Evolutionary conservation across 2,329 filamentous ascomycete species (phyloP), one percentile per base, ranked within the genome.

Genomic region (Aureobasidium sp.): DNA sequence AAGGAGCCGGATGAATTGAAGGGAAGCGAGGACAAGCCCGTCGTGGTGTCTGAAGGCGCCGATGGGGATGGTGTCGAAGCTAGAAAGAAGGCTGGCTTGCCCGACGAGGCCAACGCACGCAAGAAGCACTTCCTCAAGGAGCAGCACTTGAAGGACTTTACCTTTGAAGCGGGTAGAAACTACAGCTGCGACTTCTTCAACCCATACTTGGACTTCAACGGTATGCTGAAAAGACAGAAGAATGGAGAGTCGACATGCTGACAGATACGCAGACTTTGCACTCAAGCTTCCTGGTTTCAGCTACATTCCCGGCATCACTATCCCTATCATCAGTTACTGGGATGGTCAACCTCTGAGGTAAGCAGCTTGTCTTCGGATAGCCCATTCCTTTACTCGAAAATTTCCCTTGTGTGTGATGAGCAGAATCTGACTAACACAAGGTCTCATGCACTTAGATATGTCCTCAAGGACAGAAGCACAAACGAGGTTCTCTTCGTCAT

Each of bases 361-460:
- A 77, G 83, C 74, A 37, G 30, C 9, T 36, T 36, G n/a, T 50
- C n/a, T 68, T 67, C 6, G 5, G 14, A 54, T 13, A n/a, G 13
- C 7, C 25, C 9, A 5, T 13, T 36, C 37, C 21, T 14, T 9
- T 4, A 8, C 25, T 4, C 14, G 13, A 11, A 37, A 5, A 9
- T 14, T 54, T 5, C 7, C 27, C 29, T 25, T 9, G 41, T 16
- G 39, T 25, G n/a, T 61, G 45, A 45, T 16, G 42, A 58, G 42
- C 54, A 47, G 54, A 48, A 58, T 58, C 61, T 70, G 65, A 69
- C 69, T 66, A 62, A 63, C 62, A 36, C 72, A 71, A 89, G 89
- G 80, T 88, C 89, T 79, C 90, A 95, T 77, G 82, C 86, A 67
- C 83, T 95, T 77, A 92, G 92, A 82, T 97, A 97, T 76, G 90